Evolutionary conservation across 768 basidiomycete species (phyloP), one percentile per base, ranked within the genome.

Genomic region (Strobilomyces confusus): DNA sequence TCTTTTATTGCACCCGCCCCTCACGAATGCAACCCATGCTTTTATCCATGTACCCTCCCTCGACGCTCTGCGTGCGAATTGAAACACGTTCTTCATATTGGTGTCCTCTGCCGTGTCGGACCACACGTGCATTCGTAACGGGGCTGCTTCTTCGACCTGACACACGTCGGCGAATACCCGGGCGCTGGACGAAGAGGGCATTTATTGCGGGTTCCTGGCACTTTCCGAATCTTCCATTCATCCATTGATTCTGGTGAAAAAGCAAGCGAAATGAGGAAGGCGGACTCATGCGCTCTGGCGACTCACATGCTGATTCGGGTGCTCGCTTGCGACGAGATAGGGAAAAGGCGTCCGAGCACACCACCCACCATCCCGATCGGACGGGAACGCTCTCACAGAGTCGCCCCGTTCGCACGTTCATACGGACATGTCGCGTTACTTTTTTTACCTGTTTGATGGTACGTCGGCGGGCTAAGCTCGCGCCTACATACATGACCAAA

Each of bases 11-110:
- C 65, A 56, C 52, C 49, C 34, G 36, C 44, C 38, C 60, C 32
- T 42, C 49, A 67, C 62, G 64, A 66, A 66, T 63, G 60, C 65
- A 49, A 52, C 48, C 42, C 59, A 67, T 69, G 51, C 49, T 56
- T 50, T 54, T 49, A 58, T 55, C 46, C 56, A 48, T 62, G 66
- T 69, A 57, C 48, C 33, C 40, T 40, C 48, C 25, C 40, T 44
- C 47, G 38, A 49, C 52, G 60, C 38, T 38, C 36, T 17, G 52
- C 51, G 51, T 49, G 48, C 60, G 15, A 52, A 7, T 13, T 49
- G 53, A 37, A 30, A 42, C 48, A 54, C 38, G 41, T 52, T 54
- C 41, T 49, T 44, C 49, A 57, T 53, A 7, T 29, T 29, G 34
- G 41, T 43, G 9, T 15, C 40, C 9, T 42, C n/a, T 11, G 34